Evolutionary conservation across 805 yeast genomes (phyloP), one percentile per base, ranked within the genome.

Genomic region (Metschnikowia baotianmanensis): DNA sequence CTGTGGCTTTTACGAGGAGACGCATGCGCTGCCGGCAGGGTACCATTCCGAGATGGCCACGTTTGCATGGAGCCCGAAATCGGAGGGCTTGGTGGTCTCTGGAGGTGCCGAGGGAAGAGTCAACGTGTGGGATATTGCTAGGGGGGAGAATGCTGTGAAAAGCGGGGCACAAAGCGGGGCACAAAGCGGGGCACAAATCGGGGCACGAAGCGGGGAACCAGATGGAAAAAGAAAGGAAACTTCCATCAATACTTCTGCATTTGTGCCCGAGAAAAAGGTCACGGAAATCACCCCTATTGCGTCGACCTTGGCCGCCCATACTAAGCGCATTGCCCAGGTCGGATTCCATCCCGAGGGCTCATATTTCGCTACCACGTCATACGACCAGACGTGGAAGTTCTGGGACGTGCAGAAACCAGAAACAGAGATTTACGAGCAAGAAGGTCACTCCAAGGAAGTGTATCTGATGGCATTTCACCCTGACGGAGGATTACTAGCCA

Each of bases 341-440:
- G 73, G 74, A 25, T 76, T 79, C 46, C 95, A 89, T 59, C 95
- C 95, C 1, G 51, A 65, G 4, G 80, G 80, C 1, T 48, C 60
- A 2, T 77, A 58, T 49, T 47, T 84, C 1, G 85, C 81, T 0
- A 74, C 86, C 9, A 83, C 95, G 0, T 89, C 96, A 0, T 82
- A 74, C 54, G 97, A 91, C 61, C 72, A 71, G 48, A 86, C 96
- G 0, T 91, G 96, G 96, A 75, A 87, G 45, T 58, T 87, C 3
- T 90, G 96, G 96, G 96, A 91, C 59, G 48, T 80, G 0, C 62
- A 65, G 10, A 74, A 69, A 4, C 59, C 61, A 12, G 56, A 52
- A 10, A 38, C 31, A 8, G 52, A 79, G 38, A 53, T 91, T 6
- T 64, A 77, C 29, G 68, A 77, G 43, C 98, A 91, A 58, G 96